These are phyloP conservation scores for Nakazawaea wickerhamii DNA, from an alignment of 805 yeast genomes.

Conservation along the genomic window DNA sequence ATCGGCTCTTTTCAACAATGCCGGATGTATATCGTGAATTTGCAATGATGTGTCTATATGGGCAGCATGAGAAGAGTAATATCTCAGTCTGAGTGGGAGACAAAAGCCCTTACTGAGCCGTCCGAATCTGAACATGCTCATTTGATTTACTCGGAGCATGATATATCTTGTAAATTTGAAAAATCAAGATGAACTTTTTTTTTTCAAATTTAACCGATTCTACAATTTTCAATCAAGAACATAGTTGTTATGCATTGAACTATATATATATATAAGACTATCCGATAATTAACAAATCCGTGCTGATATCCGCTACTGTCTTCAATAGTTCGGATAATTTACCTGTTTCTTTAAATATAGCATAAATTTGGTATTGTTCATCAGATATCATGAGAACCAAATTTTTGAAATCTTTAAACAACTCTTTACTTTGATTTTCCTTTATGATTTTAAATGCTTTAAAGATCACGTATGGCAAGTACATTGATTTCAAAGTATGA, in stretches of 20 bases:
- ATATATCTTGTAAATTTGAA: background rate
- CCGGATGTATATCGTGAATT: constrained; percentile 38
- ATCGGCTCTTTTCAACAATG: constrained; percentile 43
- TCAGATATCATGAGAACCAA: constrained; percentile 63
- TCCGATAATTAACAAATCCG: constrained; percentile 22
- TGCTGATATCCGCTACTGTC: constrained; percentile 54
- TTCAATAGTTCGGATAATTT: constrained; percentile 48
- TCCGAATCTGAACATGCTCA: background rate
- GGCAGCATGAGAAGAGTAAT: background rate
- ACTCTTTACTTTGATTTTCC: constrained; percentile 40
- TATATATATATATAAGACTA: constrained; percentile 10
- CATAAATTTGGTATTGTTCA: constrained; percentile 55
- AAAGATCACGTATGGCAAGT: constrained; percentile 68
- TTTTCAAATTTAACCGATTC: background rate
- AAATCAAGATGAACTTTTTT: background rate
- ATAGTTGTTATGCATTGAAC: background rate
- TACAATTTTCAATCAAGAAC: too few species aligned
- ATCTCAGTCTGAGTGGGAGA: background rate
- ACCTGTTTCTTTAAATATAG: constrained; percentile 54
- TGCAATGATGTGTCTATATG: constrained; percentile 3
- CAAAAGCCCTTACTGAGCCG: background rate
- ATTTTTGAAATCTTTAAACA: constrained; percentile 25
- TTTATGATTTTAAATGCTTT: constrained; percentile 52
- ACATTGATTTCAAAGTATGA: constrained; percentile 54
- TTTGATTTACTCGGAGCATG: background rate